Evolutionary conservation across 2,329 filamentous ascomycete genomes (phyloP).

Genomic region (Pseudogymnoascus destructans): DNA sequence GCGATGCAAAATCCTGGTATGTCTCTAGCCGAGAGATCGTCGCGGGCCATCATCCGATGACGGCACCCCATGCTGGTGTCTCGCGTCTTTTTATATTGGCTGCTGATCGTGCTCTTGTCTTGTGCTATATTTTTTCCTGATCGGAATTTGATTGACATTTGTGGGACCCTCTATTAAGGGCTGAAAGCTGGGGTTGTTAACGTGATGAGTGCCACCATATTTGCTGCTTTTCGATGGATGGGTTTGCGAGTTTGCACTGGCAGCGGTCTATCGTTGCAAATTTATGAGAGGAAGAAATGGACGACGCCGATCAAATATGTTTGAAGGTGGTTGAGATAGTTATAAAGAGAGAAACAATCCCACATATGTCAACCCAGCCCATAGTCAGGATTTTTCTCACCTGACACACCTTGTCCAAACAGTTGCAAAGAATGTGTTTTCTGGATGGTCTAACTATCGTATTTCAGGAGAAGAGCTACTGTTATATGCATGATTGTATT

Average conservation of each 20-base stretch:
- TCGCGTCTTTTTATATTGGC: neutral
- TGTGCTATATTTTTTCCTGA: neutral
- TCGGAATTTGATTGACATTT: neutral
- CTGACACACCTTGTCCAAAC: neutral
- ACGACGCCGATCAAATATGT: neutral
- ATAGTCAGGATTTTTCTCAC: neutral
- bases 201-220: neutral
- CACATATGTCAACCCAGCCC: neutral
- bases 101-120: neutral
- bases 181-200: neutral
- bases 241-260: neutral
- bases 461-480: too few species aligned
- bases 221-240: neutral
- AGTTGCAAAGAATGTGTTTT: too few species aligned
- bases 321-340: neutral
- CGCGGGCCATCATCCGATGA: neutral
- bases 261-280: neutral
- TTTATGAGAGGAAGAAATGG: neutral
- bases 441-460: too few species aligned
- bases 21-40: neutral
- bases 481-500: too few species aligned
- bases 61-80: neutral
- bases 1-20: neutral
- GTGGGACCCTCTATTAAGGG: neutral
- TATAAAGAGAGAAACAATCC: constrained; percentile 1